Percentiles rank a stretch among this genome's conserved stretches.
These are phyloP conservation scores for Calocera viscosa DNA, from an alignment of 768 basidiomycete genomes.

Conservation along the genomic window DNA sequence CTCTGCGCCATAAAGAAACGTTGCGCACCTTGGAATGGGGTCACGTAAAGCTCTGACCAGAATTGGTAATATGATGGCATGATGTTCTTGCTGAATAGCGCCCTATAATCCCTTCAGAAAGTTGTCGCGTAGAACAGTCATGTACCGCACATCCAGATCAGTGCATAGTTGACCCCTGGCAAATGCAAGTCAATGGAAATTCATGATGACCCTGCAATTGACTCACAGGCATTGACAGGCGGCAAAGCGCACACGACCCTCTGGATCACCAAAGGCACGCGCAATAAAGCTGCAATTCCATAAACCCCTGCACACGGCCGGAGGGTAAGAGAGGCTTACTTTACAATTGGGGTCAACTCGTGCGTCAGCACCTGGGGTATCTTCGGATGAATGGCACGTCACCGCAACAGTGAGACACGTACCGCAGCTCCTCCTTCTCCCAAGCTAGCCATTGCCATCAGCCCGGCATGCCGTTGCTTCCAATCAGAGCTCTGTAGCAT, in stretches of 20 bases:
- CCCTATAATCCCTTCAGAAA: constrained; percentile 36
- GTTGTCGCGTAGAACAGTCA: neutral
- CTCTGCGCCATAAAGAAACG: constrained; percentile 5
- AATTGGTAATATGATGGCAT: constrained; percentile 53
- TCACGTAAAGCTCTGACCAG: constrained; percentile 64
- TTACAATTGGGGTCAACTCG: constrained; percentile 68
- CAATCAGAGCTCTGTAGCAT: constrained; percentile 76
- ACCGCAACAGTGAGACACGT: constrained; percentile 12
- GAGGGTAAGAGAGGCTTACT: constrained; percentile 36
- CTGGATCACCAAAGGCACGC: constrained; percentile 63
- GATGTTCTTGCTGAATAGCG: constrained; percentile 59
- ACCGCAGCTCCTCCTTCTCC: constrained; percentile 66
- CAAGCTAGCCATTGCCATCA: constrained; percentile 77
- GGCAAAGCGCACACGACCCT: constrained; percentile 61
- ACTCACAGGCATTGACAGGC: constrained; percentile 76
- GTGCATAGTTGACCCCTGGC: constrained; percentile 76
- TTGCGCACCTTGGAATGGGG: constrained; percentile 51
- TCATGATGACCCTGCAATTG: constrained; percentile 11
- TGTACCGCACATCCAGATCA: constrained; percentile 55
- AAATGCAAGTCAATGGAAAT: constrained; percentile 5
- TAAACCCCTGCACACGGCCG: constrained; percentile 12
- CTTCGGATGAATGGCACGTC: constrained; percentile 2
- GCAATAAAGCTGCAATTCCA: constrained; percentile 45
- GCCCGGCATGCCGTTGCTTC: constrained; percentile 70
- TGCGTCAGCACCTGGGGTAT: constrained; percentile 54